Evolutionary conservation across 2,329 filamentous ascomycete species (phyloP).

Genomic region (Hypoxylon sp.): DNA sequence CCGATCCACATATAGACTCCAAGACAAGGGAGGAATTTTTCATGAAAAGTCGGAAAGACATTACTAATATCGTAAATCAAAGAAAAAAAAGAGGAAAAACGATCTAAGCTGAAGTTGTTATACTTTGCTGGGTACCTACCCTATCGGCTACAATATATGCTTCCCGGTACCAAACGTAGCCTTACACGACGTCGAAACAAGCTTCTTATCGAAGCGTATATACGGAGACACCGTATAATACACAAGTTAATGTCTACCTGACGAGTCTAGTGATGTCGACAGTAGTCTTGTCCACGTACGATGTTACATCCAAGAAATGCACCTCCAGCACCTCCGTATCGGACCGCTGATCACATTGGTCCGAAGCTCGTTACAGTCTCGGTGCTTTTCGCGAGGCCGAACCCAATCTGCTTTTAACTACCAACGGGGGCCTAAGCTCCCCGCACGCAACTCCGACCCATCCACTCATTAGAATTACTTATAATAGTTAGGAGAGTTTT

Average conservation of each 20-base stretch:
- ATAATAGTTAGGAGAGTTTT: conserved; percentile 7
- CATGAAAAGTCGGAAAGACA: background rate
- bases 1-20: background rate
- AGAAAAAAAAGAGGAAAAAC: background rate
- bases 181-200: conserved; percentile 10
- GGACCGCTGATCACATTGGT: conserved; percentile 36
- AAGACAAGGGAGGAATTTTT: background rate
- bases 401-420: conserved; percentile 14
- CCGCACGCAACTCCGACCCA: conserved; percentile 15
- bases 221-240: conserved; percentile 17
- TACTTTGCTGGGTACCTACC: background rate
- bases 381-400: conserved; percentile 23
- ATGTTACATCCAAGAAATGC: conserved; percentile 25
- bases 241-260: conserved; percentile 7
- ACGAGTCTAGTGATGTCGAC: background rate
- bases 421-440: conserved; percentile 11
- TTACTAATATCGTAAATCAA: background rate
- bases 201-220: conserved; percentile 11
- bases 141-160: background rate
- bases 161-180: background rate
- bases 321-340: conserved; percentile 29
- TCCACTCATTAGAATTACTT: conserved; percentile 1
- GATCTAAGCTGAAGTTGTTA: background rate
- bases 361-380: conserved; percentile 12
- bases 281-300: conserved; percentile 21